phyloP scores from a whole-genome alignment of 2,329 filamentous ascomycete species.

The Fusarium verticillioides region DNA sequence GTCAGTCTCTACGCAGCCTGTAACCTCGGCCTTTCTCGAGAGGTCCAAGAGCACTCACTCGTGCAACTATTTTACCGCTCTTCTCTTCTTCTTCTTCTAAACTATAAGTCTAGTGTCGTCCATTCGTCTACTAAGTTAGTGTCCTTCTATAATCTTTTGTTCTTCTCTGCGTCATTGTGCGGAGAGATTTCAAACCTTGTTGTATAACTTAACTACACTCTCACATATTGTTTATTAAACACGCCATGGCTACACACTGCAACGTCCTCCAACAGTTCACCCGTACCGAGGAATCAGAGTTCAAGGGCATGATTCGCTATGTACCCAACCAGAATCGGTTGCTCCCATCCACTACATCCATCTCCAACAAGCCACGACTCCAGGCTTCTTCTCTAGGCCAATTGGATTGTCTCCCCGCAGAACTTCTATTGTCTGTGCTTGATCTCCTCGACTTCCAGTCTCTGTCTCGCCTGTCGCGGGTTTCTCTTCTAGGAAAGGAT shows the following conservation, averaged over 20 bases:
- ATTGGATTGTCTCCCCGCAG: constrained; percentile 42
- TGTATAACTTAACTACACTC: constrained; percentile 1
- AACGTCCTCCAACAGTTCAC: constrained; percentile 22
- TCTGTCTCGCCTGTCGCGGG: constrained; percentile 44
- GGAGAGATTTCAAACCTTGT: neutral
- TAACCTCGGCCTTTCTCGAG: constrained; percentile 34
- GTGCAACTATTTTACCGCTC: constrained; percentile 32
- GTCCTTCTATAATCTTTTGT: constrained; percentile 8
- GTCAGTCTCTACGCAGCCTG: constrained; percentile 22
- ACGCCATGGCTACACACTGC: constrained; percentile 14
- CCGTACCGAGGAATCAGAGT: constrained; percentile 31
- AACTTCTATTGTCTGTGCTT: constrained; percentile 41
- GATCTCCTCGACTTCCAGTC: constrained; percentile 46
- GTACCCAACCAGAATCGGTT: constrained; percentile 12
- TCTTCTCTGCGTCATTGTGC: constrained; percentile 5
- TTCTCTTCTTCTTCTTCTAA: constrained; percentile 5
- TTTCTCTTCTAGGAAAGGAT: constrained; percentile 40
- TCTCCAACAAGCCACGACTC: constrained; percentile 10
- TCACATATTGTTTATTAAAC: neutral
- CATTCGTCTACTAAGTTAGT: constrained; percentile 19
- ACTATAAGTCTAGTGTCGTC: constrained; percentile 31
- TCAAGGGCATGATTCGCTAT: constrained; percentile 34
- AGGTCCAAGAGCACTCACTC: constrained; percentile 8
- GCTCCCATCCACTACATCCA: constrained; percentile 17
- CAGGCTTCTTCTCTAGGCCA: constrained; percentile 40